Evolutionary conservation across 2,329 filamentous ascomycete genomes (phyloP).

Genomic region (Bipolaris bicolor): DNA sequence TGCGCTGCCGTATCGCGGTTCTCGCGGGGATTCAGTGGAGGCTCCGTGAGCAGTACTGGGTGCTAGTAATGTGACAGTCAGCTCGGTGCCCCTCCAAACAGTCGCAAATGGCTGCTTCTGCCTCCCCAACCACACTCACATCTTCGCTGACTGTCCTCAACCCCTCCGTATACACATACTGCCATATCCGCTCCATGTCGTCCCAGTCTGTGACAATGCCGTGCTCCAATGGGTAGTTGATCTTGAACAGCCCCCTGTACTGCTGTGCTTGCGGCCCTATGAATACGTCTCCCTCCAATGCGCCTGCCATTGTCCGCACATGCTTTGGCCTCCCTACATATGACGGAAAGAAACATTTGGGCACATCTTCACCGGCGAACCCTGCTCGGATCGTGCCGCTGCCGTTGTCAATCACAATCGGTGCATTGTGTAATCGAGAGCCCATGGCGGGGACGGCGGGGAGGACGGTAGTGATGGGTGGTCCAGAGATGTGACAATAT

Average conservation of each 20-base stretch:
- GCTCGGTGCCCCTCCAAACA: slow-evolving; percentile 10
- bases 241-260: slow-evolving; percentile 90
- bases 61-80: slow-evolving; percentile 62
- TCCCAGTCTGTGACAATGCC: slow-evolving; percentile 99
- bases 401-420: slow-evolving; percentile 98
- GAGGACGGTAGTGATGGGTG: neutral
- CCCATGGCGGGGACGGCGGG: slow-evolving; percentile 56
- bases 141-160: slow-evolving; percentile 97
- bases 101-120: slow-evolving; percentile 13
- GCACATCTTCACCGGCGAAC: slow-evolving; percentile 93
- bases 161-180: slow-evolving; percentile 94
- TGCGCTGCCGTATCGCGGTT: slow-evolving; percentile 97
- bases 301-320: slow-evolving; percentile 90
- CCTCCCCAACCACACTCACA: slow-evolving; percentile 56
- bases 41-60: slow-evolving; percentile 93
- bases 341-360: slow-evolving; percentile 96
- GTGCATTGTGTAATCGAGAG: slow-evolving; percentile 88
- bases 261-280: slow-evolving; percentile 93
- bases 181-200: slow-evolving; percentile 99
- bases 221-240: slow-evolving; percentile 93
- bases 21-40: slow-evolving; percentile 90
- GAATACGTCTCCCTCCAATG: slow-evolving; percentile 94
- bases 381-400: slow-evolving; percentile 96
- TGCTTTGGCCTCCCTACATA: slow-evolving; percentile 98
- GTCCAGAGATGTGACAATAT: neutral